Evolutionary conservation across 176 grass and related monocot species (phyloP).

Genomic region (Zoysia pacifica): DNA sequence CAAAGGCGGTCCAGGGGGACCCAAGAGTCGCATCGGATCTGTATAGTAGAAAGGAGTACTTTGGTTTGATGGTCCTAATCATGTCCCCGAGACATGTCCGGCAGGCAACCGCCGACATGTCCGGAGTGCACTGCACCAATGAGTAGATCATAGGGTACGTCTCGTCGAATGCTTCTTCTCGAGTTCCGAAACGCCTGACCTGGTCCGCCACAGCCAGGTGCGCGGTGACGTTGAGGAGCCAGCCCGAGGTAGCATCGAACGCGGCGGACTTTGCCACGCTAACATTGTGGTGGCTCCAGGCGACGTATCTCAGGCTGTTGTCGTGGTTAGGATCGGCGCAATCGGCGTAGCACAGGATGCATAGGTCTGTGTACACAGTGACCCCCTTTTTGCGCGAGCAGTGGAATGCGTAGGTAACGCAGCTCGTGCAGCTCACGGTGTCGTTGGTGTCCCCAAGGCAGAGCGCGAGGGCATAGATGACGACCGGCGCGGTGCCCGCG

Average conservation of each 20-base stretch:
- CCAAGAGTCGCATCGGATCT: too few species aligned
- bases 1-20: too few species aligned
- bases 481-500: conserved; percentile 31
- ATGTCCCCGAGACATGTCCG: conserved; percentile 46
- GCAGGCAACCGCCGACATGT: conserved; percentile 43
- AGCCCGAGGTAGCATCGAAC: conserved; percentile 25
- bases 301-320: not conserved
- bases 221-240: conserved; percentile 45
- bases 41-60: not conserved
- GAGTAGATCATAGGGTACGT: conserved; percentile 38
- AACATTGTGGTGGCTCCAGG: conserved; percentile 19
- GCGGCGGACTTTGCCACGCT: not conserved
- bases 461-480: conserved; percentile 31
- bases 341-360: conserved; percentile 60
- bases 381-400: conserved; percentile 28
- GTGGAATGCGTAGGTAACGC: conserved; percentile 27
- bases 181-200: conserved; percentile 40
- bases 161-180: conserved; percentile 14
- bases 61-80: not conserved
- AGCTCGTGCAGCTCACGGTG: conserved; percentile 13
- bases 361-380: conserved; percentile 53
- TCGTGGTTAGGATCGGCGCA: conserved; percentile 8
- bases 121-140: conserved; percentile 60
- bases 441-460: conserved; percentile 49
- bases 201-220: conserved; percentile 39